A percentile compares a stretch with the other conserved stretches of the same genome.
Evolutionary conservation across 2,329 filamentous ascomycete species (phyloP).

Genomic region (Hypomyces rosellus): DNA sequence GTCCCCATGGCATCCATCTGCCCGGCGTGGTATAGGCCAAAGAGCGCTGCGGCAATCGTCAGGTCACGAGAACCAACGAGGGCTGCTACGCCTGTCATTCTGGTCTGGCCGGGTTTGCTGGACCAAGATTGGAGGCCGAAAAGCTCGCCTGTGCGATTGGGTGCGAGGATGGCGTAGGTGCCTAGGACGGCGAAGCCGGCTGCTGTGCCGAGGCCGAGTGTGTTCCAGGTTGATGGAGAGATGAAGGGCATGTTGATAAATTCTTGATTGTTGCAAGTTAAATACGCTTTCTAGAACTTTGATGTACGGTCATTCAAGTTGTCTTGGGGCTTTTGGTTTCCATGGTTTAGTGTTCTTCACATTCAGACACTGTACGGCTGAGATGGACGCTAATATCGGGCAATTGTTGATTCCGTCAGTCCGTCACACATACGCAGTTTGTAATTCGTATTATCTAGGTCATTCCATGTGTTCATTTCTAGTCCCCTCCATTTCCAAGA

Average conservation of each 20-base stretch:
- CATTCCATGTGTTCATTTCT: too few species aligned
- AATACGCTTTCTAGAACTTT: too few species aligned
- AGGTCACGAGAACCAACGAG: conserved; percentile 14
- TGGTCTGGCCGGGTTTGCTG: not conserved
- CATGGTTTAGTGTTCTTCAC: too few species aligned
- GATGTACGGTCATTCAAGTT: too few species aligned
- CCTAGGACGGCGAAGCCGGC: conserved; percentile 14
- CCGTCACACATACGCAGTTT: not conserved
- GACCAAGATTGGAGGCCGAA: conserved; percentile 11
- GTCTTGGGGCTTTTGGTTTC: too few species aligned
- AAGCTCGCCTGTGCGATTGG: conserved; percentile 9
- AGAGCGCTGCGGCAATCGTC: conserved; percentile 11
- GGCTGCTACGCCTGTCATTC: conserved; percentile 1
- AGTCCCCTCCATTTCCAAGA: too few species aligned
- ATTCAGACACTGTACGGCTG: too few species aligned
- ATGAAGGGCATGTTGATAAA: not conserved
- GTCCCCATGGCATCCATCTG: conserved; percentile 14
- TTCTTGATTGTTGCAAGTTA: not conserved
- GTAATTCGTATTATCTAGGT: not conserved
- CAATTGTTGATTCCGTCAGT: not conserved
- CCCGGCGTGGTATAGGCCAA: conserved; percentile 5
- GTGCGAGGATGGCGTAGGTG: conserved; percentile 8
- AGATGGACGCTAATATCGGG: not conserved
- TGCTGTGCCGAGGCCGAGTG: conserved; percentile 16
- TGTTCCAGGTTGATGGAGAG: conserved; percentile 14